Percentiles rank a stretch among this genome's conserved stretches.
These are phyloP conservation scores for Aspergillus sergii DNA, from an alignment of 2,329 filamentous ascomycete species.

Conservation along the genomic window DNA sequence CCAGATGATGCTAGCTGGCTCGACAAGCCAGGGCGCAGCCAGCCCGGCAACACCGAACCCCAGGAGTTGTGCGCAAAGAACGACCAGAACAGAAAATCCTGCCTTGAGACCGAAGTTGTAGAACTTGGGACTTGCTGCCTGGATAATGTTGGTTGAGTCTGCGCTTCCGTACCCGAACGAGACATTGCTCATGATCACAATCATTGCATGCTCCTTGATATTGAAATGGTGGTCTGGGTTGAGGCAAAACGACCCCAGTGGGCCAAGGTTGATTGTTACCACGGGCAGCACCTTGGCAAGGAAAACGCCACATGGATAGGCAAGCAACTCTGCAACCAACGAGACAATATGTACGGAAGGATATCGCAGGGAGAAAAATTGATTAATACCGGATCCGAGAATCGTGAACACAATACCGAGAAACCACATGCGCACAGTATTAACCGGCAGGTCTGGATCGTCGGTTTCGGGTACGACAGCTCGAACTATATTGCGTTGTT, in stretches of 20 bases:
- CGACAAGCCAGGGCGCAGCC: constrained; percentile 39
- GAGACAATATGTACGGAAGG: constrained; percentile 50
- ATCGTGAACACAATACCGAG: constrained; percentile 47
- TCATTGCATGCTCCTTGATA: constrained; percentile 51
- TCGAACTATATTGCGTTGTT: constrained; percentile 18
- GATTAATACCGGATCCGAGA: constrained; percentile 51
- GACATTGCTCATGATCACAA: constrained; percentile 54
- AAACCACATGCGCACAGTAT: constrained; percentile 44
- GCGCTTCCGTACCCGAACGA: constrained; percentile 51
- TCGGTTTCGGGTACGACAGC: constrained; percentile 33
- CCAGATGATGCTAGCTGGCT: constrained; percentile 45
- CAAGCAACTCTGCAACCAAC: constrained; percentile 50
- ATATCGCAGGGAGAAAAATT: constrained; percentile 52
- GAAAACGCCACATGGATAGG: constrained; percentile 46
- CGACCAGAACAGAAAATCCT: constrained; percentile 42
- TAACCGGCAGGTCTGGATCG: constrained; percentile 31
- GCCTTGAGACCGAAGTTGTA: constrained; percentile 46
- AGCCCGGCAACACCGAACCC: constrained; percentile 46
- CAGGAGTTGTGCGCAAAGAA: constrained; percentile 43
- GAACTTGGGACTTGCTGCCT: constrained; percentile 41
- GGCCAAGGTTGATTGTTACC: constrained; percentile 27
- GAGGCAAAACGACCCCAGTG: constrained; percentile 25
- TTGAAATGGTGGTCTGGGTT: constrained; percentile 51
- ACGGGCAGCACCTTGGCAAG: constrained; percentile 45
- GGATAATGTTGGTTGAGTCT: constrained; percentile 51